Evolutionary conservation across 192 early-diverging fungal genomes (phyloP), one percentile per base, ranked within the genome.

Genomic region (Glomus cerebriforme): DNA sequence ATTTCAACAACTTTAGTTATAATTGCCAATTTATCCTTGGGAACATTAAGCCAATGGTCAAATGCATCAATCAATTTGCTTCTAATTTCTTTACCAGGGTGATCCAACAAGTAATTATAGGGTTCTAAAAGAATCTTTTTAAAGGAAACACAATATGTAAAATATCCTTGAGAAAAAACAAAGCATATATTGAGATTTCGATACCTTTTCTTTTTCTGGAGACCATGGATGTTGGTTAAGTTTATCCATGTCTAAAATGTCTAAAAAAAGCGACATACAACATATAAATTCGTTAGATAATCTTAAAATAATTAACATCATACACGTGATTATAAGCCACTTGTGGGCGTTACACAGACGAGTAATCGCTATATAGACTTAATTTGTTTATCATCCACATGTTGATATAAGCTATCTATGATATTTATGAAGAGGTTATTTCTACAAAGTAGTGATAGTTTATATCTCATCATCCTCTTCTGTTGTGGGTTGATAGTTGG

Each of bases 81-180:
- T 64, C 98, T 91, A 72, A 99, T 91, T 67, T 96, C 95, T 82
- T 99, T 99, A 22, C 98, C 98, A 0, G 95, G 95, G 35, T 96
- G 85, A 39, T 92, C 83, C 39, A 83, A 82, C 29, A 99, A 92
- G 75, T 99, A 99, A 37, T 89, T 83, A 85, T 89, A 99, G 0
- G 97, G 98, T 79, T 98, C 98, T 17, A 99, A 87, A 1, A 99
- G 88, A 35, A 95, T 90, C 92, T 95, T 86, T 66, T 13, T 15
- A 37, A 76, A 62, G 59, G 7, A 29, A 47, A 62, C 59, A 39
- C 9, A 3, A 29, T 19, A 49, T 8, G 43, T 49, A 34, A 15
- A 66, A 37, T 37, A 67, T 7, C 3, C 15, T 5, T 37, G 5
- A 34, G 10, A 17, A 15, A 67, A 67, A 67, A 32, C 8, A 34